Conservation (phyloP, 805 yeast species). For the Naumovozyma castellii region DNA sequence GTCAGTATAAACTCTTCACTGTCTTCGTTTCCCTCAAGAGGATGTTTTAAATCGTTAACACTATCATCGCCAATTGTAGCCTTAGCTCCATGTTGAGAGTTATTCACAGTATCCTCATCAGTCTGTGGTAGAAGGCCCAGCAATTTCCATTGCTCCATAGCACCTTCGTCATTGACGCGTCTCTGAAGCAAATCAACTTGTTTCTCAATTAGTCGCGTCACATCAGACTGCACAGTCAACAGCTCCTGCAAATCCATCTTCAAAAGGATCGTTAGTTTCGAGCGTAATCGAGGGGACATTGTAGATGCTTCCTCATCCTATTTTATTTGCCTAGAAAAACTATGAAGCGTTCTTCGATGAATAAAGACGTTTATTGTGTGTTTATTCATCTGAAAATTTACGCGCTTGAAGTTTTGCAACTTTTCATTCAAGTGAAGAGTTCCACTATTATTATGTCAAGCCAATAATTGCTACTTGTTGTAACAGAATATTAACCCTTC, state of each 20-base stretch:
- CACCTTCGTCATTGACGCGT: not conserved
- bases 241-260: slow-evolving; percentile 14
- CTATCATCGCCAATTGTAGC: no score
- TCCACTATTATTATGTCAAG: no score
- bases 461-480: no score
- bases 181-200: slow-evolving; percentile 5
- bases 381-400: no score
- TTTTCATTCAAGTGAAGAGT: no score
- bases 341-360: not conserved
- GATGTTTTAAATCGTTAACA: no score
- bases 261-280: slow-evolving; percentile 6
- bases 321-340: not conserved
- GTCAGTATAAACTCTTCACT: slow-evolving; percentile 19
- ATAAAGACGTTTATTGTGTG: no score
- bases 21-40: slow-evolving; percentile 7
- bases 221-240: slow-evolving; percentile 18
- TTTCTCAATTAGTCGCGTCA: slow-evolving; percentile 9
- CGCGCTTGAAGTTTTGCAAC: no score
- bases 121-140: no score
- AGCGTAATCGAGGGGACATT: slow-evolving; percentile 2
- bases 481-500: no score
- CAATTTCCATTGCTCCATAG: no score
- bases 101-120: not conserved
- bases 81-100: not conserved
- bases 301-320: not conserved